Evolutionary conservation across 2,329 filamentous ascomycete species (phyloP).

Genomic region (Alternaria hordeiaustralica): DNA sequence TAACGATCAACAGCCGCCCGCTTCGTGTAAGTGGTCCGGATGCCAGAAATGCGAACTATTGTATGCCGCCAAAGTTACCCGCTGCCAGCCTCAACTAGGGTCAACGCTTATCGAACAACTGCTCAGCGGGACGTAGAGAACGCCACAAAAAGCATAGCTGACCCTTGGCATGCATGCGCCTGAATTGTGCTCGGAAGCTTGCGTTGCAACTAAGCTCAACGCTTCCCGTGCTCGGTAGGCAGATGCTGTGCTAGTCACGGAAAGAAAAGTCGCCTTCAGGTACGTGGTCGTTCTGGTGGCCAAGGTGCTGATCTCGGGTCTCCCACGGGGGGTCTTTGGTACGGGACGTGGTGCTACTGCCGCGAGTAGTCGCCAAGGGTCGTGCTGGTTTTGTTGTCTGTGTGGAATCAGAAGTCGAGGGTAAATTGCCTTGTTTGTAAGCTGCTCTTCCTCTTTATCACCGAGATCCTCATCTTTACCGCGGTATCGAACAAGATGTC

Average conservation of each 20-base stretch:
- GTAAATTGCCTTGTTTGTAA: neutral
- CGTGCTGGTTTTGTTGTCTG: constrained; percentile 4
- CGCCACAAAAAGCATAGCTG: constrained; percentile 1
- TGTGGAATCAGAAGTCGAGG: neutral
- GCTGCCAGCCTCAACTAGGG: neutral
- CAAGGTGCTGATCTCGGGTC: constrained; percentile 27
- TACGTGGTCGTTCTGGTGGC: constrained; percentile 7
- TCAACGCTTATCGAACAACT: constrained; percentile 3
- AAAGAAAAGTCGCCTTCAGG: neutral
- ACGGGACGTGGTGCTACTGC: constrained; percentile 3
- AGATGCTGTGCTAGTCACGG: constrained; percentile 4
- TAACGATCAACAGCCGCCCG: constrained; percentile 1
- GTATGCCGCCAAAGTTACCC: neutral
- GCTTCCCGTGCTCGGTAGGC: neutral
- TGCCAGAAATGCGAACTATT: neutral
- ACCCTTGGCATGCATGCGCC: neutral
- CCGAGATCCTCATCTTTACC: neutral
- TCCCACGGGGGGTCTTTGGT: constrained; percentile 18
- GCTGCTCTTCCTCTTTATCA: constrained; percentile 2
- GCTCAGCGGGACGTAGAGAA: neutral
- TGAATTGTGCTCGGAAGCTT: neutral
- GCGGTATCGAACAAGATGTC: constrained; percentile 1
- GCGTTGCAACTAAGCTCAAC: constrained; percentile 4
- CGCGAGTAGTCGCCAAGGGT: constrained; percentile 1
- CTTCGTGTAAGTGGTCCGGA: neutral